Evolutionary conservation across 2,329 filamentous ascomycete genomes (phyloP).

Genomic region (Rutstroemia sp.): DNA sequence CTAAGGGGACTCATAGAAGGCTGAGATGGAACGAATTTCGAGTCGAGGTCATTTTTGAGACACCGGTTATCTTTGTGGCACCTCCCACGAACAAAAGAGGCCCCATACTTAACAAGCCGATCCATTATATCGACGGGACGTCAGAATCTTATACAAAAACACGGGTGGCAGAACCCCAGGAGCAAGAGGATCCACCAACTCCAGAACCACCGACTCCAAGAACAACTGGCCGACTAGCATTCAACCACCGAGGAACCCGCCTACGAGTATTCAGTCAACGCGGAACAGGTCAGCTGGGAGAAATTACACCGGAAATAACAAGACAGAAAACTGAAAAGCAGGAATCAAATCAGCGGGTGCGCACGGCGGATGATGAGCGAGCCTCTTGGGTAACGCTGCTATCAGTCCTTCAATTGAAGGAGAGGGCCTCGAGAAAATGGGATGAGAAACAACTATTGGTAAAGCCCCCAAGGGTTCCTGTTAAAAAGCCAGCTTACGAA

Average conservation of each 20-base stretch:
- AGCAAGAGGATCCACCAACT: neutral
- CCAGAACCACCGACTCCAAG: too few relatives aligned
- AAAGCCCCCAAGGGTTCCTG: conserved; percentile 4
- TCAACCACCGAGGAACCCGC: too few relatives aligned
- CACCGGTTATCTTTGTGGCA: conserved; percentile 30
- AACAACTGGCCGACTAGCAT: too few relatives aligned
- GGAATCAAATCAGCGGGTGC: conserved; percentile 29
- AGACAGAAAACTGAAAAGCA: conserved; percentile 3
- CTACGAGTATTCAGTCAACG: too few relatives aligned
- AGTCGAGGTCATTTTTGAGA: conserved; percentile 33
- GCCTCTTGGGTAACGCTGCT: conserved; percentile 47
- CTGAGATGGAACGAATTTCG: conserved; percentile 30
- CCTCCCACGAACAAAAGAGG: conserved; percentile 23
- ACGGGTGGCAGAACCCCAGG: conserved; percentile 9
- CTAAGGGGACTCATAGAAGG: conserved; percentile 24
- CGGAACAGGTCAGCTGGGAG: neutral
- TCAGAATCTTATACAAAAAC: conserved; percentile 21
- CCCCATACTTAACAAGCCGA: conserved; percentile 18
- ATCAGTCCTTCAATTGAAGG: conserved; percentile 43
- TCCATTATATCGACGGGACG: conserved; percentile 24
- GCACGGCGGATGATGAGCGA: conserved; percentile 50
- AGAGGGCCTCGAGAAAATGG: conserved; percentile 41
- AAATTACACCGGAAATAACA: neutral
- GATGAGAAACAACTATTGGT: conserved; percentile 6
- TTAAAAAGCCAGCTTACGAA: conserved; percentile 14